Conservation (phyloP, 139 green algal species). For the Helicosporidium sp. region DNA sequence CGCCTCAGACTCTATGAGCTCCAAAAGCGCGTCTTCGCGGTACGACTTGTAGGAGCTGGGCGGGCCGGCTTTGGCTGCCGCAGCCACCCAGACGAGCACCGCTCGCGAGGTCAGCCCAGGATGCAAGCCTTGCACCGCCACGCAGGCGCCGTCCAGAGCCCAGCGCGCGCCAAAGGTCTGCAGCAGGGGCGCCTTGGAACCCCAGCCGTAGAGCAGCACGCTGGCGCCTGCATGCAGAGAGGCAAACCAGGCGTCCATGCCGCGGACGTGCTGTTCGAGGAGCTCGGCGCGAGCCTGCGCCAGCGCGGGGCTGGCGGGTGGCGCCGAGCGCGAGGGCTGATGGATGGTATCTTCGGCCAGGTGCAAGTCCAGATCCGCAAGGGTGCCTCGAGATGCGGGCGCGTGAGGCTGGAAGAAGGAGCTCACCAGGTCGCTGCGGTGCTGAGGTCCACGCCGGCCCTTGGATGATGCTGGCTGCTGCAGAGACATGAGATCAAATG, state of each 20-base stretch:
- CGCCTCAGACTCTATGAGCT: conserved; percentile 6
- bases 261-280: background rate
- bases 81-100: conserved; percentile 10
- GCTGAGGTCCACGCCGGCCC: too few relatives aligned
- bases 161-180: conserved; percentile 31
- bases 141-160: conserved; percentile 15
- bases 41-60: background rate
- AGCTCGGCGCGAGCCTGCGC: conserved; percentile 19
- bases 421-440: conserved; percentile 3
- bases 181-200: conserved; percentile 56
- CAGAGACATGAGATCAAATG: too few relatives aligned
- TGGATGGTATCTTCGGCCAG: conserved; percentile 1
- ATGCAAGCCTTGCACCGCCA: conserved; percentile 32
- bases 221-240: conserved; percentile 26
- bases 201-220: conserved; percentile 68
- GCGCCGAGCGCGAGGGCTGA: conserved; percentile 1
- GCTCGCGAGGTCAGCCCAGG: conserved; percentile 18
- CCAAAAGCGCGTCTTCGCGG: conserved; percentile 11
- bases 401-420: conserved; percentile 1
- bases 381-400: background rate
- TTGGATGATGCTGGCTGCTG: too few relatives aligned
- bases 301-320: background rate
- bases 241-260: conserved; percentile 4
- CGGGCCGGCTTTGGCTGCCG: conserved; percentile 2
- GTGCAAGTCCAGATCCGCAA: background rate